Base-by-base conservation (phyloP, 1,139 yeast species). In the Pichia sp. region DNA sequence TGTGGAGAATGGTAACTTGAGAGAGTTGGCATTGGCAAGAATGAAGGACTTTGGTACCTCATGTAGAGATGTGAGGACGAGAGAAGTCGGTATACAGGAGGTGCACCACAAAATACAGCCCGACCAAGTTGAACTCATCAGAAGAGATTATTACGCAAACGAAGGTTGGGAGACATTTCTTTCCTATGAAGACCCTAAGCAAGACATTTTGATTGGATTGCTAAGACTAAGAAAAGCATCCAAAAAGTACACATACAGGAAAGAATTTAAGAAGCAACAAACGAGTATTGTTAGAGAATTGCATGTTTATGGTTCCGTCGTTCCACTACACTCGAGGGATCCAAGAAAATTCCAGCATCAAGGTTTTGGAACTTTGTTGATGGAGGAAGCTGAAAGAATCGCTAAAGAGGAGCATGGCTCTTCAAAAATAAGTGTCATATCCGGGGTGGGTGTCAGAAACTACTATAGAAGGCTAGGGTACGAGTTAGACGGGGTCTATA, bases 101-200 rank as follows among this genome's bases (percentile, higher is more conserved):
- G 98, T 93, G 3, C 99, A 93, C 68, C 96, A 91, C 68, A 91
- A 91, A 68, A 96, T 95, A 28, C 87, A 87, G 42, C 99, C 99
- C 0, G 98, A 95, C 66, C 98, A 93, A 69, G 96, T 93, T 18
- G 99, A 93, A 70, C 74, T 93, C 51, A 88, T 93, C 52, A 82
- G 99, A 66, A 82, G 99, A 65, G 99, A 93, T 67, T 93, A 93
- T 70, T 85, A 86, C 58, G 99, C 99, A 45, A 93, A 93, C 65
- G 99, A 96, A 40, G 99, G 99, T 34, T 93, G 99, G 99, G 98
- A 93, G 71, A 93, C 99, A 0, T 93, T 93, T 66, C 73, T 93
- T 58, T 85, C 96, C 31, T 93, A 95, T 68, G 99, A 93, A 70
- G 99, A 95, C 70, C 99, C 99, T 46, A 87, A 88, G 69, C 93